Evolutionary conservation across 1,284 basidiomycete species (phyloP).

Genomic region (Pisolithus thermaeus): DNA sequence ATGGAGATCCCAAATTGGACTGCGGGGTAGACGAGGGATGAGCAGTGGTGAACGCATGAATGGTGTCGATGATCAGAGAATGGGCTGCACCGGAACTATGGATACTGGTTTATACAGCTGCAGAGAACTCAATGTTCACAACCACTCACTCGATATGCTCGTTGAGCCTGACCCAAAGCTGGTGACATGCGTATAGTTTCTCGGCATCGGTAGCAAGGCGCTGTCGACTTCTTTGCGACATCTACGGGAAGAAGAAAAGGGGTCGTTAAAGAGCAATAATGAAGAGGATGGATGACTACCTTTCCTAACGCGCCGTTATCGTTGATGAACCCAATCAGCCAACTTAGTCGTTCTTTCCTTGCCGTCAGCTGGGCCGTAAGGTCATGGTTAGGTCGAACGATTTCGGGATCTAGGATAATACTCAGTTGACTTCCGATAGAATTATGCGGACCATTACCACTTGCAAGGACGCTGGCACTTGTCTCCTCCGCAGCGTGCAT

Average conservation of each 20-base stretch:
- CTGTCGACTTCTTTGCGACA: constrained; percentile 76
- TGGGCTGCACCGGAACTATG: constrained; percentile 42
- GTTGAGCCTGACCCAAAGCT: constrained; percentile 84
- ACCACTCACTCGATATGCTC: constrained; percentile 54
- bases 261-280: constrained; percentile 7
- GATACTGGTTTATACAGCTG: constrained; percentile 2
- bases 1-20: constrained; percentile 9
- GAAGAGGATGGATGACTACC: constrained; percentile 33
- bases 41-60: constrained; percentile 65
- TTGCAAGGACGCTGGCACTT: constrained; percentile 68
- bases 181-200: constrained; percentile 76
- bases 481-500: constrained; percentile 77
- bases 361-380: constrained; percentile 74
- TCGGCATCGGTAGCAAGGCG: constrained; percentile 83
- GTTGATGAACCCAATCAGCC: constrained; percentile 85
- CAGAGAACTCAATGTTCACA: neutral
- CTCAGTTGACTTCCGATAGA: neutral
- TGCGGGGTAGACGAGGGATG: constrained; percentile 34
- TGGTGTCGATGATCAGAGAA: constrained; percentile 58
- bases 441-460: constrained; percentile 35
- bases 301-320: constrained; percentile 75
- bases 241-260: constrained; percentile 35
- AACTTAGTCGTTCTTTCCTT: constrained; percentile 70
- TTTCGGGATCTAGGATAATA: constrained; percentile 52
- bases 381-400: constrained; percentile 76